These are phyloP conservation scores for Fusarium penzigii DNA, from an alignment of 2,329 filamentous ascomycete species.

Conservation along the genomic window DNA sequence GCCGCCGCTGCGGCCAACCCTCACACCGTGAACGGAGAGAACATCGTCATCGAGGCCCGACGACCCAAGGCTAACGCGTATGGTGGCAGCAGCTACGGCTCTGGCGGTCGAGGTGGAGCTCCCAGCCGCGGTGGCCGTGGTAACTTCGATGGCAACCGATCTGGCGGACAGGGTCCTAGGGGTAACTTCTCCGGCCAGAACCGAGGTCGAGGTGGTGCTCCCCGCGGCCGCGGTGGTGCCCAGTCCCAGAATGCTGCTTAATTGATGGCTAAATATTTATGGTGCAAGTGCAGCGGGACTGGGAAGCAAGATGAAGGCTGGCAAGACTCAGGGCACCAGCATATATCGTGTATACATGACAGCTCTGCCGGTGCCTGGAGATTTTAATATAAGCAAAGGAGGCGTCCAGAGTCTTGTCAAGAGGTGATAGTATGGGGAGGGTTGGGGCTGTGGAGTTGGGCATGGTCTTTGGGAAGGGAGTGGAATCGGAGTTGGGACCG, in stretches of 20 bases:
- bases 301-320: not conserved
- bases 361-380: slow-evolving; percentile 1
- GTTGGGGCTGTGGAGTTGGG: slow-evolving; percentile 27
- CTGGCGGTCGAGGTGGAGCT: slow-evolving; percentile 60
- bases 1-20: slow-evolving; percentile 83
- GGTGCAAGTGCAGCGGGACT: not conserved
- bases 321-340: not conserved
- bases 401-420: not conserved
- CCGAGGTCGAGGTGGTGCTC: slow-evolving; percentile 66
- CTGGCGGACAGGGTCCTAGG: slow-evolving; percentile 63
- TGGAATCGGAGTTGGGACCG: slow-evolving; percentile 32
- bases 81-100: slow-evolving; percentile 67
- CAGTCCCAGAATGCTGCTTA: slow-evolving; percentile 57
- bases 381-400: slow-evolving; percentile 4
- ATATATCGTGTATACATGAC: not conserved
- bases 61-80: slow-evolving; percentile 73
- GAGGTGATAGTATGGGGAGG: not conserved
- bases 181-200: slow-evolving; percentile 69
- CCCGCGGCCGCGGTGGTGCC: slow-evolving; percentile 63
- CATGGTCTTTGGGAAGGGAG: slow-evolving; percentile 31
- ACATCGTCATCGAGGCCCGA: slow-evolving; percentile 85
- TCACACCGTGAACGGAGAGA: slow-evolving; percentile 79
- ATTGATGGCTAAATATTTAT: slow-evolving; percentile 7
- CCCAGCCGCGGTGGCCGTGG: slow-evolving; percentile 64
- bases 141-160: slow-evolving; percentile 60